Evolutionary conservation across 148 eudicot species (phyloP).

Genomic region (Vaccinium myrtillus): DNA sequence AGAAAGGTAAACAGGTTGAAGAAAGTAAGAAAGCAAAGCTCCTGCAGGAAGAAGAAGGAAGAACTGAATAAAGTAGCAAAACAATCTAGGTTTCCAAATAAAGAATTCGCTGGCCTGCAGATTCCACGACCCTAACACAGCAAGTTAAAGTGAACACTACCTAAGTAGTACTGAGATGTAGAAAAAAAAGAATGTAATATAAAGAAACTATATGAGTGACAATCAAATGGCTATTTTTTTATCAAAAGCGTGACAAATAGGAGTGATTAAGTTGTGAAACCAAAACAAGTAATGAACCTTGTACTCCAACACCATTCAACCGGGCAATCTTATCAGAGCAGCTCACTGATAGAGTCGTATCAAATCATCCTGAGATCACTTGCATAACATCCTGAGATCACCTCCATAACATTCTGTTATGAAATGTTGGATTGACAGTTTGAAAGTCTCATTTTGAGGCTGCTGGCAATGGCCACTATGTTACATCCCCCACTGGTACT

Average conservation of each 20-base stretch:
- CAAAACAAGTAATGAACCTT: slow-evolving; percentile 49
- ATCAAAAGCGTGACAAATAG: neutral
- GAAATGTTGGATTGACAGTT: too few species aligned
- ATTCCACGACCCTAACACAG: neutral
- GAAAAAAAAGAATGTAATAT: neutral
- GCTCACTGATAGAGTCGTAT: slow-evolving; percentile 85
- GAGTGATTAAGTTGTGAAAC: neutral
- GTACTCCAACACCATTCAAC: slow-evolving; percentile 90
- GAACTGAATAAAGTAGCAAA: neutral
- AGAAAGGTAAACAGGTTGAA: slow-evolving; percentile 79
- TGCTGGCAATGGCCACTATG: too few species aligned
- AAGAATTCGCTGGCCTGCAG: neutral
- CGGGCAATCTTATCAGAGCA: slow-evolving; percentile 98
- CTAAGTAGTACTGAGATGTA: neutral
- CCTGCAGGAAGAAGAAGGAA: slow-evolving; percentile 39
- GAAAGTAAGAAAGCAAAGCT: slow-evolving; percentile 71
- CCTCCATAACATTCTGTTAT: too few species aligned
- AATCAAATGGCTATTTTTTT: too few species aligned
- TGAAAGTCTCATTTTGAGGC: too few species aligned
- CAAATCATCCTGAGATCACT: too few species aligned
- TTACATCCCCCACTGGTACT: too few species aligned
- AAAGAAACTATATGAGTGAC: neutral
- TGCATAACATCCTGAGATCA: too few species aligned
- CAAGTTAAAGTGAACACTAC: neutral
- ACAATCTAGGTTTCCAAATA: neutral